Conservation (phyloP, 2,329 filamentous ascomycete genomes). For the Biscogniauxia marginata region DNA sequence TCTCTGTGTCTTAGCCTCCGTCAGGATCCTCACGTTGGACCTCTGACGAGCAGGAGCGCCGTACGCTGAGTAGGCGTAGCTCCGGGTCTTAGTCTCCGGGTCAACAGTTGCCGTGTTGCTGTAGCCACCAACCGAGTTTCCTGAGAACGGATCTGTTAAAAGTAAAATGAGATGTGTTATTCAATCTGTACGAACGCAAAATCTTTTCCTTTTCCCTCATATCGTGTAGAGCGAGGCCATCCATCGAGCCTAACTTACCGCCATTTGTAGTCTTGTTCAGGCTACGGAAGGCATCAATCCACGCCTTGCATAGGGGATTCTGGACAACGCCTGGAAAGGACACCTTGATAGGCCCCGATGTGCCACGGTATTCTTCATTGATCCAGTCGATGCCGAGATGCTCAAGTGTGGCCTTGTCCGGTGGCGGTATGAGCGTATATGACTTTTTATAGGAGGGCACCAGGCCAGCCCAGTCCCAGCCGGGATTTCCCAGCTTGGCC, state of each 20-base stretch:
- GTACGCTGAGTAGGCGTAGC: slow-evolving; percentile 21
- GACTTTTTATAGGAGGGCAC: slow-evolving; percentile 15
- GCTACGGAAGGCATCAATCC: slow-evolving; percentile 22
- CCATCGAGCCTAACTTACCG: too few relatives aligned
- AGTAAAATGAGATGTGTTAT: too few relatives aligned
- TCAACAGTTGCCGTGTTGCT: slow-evolving; percentile 21
- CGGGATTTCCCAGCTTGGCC: slow-evolving; percentile 21
- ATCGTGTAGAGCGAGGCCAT: too few relatives aligned
- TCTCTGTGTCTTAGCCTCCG: slow-evolving; percentile 9
- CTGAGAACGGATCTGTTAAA: slow-evolving; percentile 26
- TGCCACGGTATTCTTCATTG: slow-evolving; percentile 16
- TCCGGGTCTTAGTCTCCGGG: slow-evolving; percentile 18
- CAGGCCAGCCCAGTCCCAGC: slow-evolving; percentile 21
- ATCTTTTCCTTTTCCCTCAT: too few relatives aligned
- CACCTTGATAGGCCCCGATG: slow-evolving; percentile 19
- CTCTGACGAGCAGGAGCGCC: slow-evolving; percentile 11
- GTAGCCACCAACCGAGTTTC: slow-evolving; percentile 22
- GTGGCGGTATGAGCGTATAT: slow-evolving; percentile 18
- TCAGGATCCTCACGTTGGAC: slow-evolving; percentile 16
- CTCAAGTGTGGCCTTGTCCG: slow-evolving; percentile 13
- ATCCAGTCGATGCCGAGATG: slow-evolving; percentile 24
- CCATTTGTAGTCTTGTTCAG: slow-evolving; percentile 19
- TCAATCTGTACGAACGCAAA: too few relatives aligned
- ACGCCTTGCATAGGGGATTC: slow-evolving; percentile 23
- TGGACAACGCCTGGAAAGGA: slow-evolving; percentile 21